A percentile compares a stretch with the other conserved stretches of the same genome.
phyloP scores from a whole-genome alignment of 306 rosid genomes.

The Vigna nakashimae region DNA sequence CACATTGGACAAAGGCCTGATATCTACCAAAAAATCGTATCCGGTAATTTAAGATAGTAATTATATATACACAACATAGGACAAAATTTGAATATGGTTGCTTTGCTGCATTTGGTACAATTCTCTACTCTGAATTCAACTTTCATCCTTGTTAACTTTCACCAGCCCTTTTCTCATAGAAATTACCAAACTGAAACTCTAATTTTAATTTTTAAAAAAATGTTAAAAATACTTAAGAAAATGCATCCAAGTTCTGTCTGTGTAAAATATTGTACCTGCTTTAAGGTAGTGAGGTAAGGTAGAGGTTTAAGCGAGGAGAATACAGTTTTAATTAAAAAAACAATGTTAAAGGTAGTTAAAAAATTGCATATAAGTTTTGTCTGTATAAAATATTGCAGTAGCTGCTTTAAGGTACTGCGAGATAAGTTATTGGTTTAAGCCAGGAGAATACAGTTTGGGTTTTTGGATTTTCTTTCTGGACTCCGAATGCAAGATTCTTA shows the following conservation, averaged over 20 bases:
- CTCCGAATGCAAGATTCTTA: neutral
- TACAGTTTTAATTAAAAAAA: neutral
- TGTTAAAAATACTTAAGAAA: neutral
- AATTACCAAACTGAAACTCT: neutral
- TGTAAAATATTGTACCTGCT: neutral
- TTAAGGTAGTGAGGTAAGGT: neutral
- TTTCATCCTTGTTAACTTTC: neutral
- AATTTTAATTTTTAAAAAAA: neutral
- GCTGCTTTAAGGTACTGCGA: too few relatives aligned
- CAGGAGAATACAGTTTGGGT: neutral
- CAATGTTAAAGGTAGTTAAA: neutral
- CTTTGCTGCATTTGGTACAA: neutral
- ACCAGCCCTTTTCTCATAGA: neutral
- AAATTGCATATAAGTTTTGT: neutral
- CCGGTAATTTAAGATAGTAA: slow-evolving; percentile 47
- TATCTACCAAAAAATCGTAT: slow-evolving; percentile 60
- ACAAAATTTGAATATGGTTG: neutral
- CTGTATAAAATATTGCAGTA: neutral
- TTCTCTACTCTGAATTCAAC: neutral
- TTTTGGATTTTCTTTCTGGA: neutral
- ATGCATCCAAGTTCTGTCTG: neutral
- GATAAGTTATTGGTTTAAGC: slow-evolving; percentile 3
- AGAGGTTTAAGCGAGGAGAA: neutral
- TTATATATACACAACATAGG: neutral
- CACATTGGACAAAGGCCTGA: slow-evolving; percentile 63